A percentile compares a stretch with the other conserved stretches of the same genome.
Conservation (phyloP, 495 filamentous ascomycete genomes). For the Neurospora sp. region DNA sequence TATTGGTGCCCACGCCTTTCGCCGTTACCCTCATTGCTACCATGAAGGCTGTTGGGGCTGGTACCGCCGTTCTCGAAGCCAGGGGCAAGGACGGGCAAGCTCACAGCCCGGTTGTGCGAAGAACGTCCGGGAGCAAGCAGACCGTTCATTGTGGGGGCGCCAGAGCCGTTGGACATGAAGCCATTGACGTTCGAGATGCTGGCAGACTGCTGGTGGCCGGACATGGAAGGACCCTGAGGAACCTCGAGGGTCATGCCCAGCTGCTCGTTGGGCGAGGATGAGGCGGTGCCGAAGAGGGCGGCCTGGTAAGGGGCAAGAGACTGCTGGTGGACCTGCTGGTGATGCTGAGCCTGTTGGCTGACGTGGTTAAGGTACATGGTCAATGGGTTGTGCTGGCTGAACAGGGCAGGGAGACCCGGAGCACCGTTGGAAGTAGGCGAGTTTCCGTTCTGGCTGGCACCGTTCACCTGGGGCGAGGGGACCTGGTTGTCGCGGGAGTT, state of each 20-base stretch:
- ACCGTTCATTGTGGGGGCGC: constrained; percentile 60
- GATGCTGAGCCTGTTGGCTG: constrained; percentile 67
- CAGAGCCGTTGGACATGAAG: constrained; percentile 40
- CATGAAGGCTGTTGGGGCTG: constrained; percentile 35
- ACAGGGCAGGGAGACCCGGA: constrained; percentile 45
- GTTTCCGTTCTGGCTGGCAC: constrained; percentile 45
- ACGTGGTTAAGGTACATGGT: constrained; percentile 91
- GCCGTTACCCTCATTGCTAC: constrained; percentile 26
- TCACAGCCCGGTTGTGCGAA: constrained; percentile 77
- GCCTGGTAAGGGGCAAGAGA: constrained; percentile 50
- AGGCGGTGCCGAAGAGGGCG: constrained; percentile 48
- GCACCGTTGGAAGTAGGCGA: constrained; percentile 34
- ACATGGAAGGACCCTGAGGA: constrained; percentile 37
- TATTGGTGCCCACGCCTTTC: constrained; percentile 46
- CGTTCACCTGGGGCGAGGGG: constrained; percentile 57
- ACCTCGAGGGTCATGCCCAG: constrained; percentile 39
- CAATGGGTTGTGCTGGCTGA: constrained; percentile 84
- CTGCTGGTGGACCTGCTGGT: constrained; percentile 61
- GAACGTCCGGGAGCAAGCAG: constrained; percentile 68
- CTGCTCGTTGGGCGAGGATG: constrained; percentile 42
- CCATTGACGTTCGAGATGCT: constrained; percentile 47
- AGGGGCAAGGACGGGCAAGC: constrained; percentile 57
- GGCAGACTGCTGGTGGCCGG: constrained; percentile 50
- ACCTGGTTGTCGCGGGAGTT: constrained; percentile 43
- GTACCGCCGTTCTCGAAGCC: constrained; percentile 40